Percentiles rank a stretch among this genome's conserved stretches.
Conservation (phyloP, 208 protist species). For the Acanthamoeba lenticulata region DNA sequence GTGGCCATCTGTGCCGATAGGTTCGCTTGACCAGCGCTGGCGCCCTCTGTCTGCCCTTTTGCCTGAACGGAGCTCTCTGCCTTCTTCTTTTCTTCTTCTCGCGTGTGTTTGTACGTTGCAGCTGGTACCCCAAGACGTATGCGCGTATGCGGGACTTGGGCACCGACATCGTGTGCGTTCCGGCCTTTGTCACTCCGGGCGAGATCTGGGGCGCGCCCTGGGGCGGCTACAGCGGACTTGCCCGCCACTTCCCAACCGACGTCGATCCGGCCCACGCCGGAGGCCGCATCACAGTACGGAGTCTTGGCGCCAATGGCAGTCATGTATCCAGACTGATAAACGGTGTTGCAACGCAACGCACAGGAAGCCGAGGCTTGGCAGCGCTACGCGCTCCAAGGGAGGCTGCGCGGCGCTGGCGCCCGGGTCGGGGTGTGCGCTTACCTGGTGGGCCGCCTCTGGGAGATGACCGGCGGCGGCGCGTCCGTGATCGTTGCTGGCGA, state of each 20-base stretch:
- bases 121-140: not conserved
- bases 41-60: not conserved
- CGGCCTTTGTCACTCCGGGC: not conserved
- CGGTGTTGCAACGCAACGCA: not conserved
- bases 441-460: not conserved
- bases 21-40: not conserved
- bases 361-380: not conserved
- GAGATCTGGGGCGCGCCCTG: not conserved
- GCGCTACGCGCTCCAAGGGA: not conserved
- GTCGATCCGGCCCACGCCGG: not conserved
- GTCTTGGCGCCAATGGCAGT: not conserved
- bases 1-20: not conserved
- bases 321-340: not conserved
- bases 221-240: not conserved
- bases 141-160: not conserved
- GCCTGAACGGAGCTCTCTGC: not conserved
- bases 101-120: not conserved
- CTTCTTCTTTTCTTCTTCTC: not conserved
- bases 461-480: not conserved
- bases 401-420: not conserved
- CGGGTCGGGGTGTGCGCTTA: not conserved
- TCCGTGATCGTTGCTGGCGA: not conserved
- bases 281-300: not conserved
- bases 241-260: not conserved
- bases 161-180: not conserved